These are phyloP conservation scores for Saturnispora gosingensis DNA, from an alignment of 805 yeast genomes.

Conservation along the genomic window DNA sequence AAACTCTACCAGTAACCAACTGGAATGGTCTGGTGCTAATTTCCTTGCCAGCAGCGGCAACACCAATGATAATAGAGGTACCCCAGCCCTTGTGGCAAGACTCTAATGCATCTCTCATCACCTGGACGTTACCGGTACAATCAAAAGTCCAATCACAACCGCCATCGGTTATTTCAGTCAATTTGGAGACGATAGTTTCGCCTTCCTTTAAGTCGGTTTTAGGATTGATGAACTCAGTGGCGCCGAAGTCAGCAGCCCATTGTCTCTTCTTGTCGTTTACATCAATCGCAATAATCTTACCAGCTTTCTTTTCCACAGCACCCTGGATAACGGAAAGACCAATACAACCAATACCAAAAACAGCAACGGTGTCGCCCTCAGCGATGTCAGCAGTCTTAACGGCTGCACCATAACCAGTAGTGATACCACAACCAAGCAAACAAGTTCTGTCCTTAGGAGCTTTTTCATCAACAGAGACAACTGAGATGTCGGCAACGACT, in stretches of 20 bases:
- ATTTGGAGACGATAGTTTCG: constrained; percentile 66
- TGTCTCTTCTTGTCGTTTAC: constrained; percentile 73
- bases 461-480: constrained; percentile 78
- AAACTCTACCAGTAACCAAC: constrained; percentile 95
- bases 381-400: constrained; percentile 85
- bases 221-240: constrained; percentile 91
- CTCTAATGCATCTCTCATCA: constrained; percentile 94
- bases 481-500: constrained; percentile 94
- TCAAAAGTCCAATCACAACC: constrained; percentile 95
- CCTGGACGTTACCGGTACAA: constrained; percentile 93
- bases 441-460: constrained; percentile 85
- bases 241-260: constrained; percentile 88
- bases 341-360: constrained; percentile 97
- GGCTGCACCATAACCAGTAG: constrained; percentile 98
- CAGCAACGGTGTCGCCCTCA: constrained; percentile 88
- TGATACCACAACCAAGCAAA: constrained; percentile 95
- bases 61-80: constrained; percentile 89
- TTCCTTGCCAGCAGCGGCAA: constrained; percentile 97
- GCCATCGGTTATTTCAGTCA: constrained; percentile 89
- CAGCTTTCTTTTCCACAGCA: constrained; percentile 75
- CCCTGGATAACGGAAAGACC: constrained; percentile 97
- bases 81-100: constrained; percentile 99
- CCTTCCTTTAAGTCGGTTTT: constrained; percentile 57
- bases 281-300: constrained; percentile 76
- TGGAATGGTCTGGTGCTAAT: constrained; percentile 97